These are phyloP conservation scores for Mucor saturninus DNA, from an alignment of 371 early-diverging fungal species.

Conservation along the genomic window DNA sequence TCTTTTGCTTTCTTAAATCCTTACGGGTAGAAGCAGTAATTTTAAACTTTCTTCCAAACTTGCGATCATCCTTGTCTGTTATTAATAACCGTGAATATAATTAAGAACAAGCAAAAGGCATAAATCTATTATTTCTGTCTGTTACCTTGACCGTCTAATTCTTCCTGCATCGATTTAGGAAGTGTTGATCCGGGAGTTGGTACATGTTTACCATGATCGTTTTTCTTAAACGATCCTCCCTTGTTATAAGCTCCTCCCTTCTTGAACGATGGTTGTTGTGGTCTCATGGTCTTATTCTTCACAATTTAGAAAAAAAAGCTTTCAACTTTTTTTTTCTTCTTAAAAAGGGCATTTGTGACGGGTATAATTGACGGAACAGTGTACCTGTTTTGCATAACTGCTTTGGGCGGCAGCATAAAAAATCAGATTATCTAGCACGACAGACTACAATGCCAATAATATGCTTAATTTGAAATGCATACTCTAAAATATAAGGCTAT, in stretches of 20 bases:
- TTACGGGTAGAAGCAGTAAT: constrained; percentile 39
- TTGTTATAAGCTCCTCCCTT: constrained; percentile 12
- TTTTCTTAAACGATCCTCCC: constrained; percentile 7
- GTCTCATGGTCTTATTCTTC: constrained; percentile 7
- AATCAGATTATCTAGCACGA: too few species aligned
- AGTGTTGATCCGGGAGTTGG: constrained; percentile 40
- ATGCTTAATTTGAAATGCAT: too few species aligned
- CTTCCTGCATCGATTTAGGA: constrained; percentile 41
- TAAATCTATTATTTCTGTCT: neutral
- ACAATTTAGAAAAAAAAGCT: neutral
- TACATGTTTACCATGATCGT: constrained; percentile 2
- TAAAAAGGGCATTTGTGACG: neutral
- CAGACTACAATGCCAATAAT: too few species aligned
- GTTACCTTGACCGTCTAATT: constrained; percentile 42
- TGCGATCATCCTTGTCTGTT: constrained; percentile 41
- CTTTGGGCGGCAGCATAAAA: too few species aligned
- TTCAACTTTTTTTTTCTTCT: neutral
- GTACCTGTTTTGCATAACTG: too few species aligned
- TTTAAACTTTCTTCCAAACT: constrained; percentile 39
- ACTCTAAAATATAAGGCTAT: too few species aligned
- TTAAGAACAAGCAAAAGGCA: neutral
- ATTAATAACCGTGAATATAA: neutral
- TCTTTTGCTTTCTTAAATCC: constrained; percentile 48
- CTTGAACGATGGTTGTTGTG: constrained; percentile 12
- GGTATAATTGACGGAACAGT: neutral